These are phyloP conservation scores for Claviceps cyperi DNA, from an alignment of 2,329 filamentous ascomycete species.

Conservation along the genomic window DNA sequence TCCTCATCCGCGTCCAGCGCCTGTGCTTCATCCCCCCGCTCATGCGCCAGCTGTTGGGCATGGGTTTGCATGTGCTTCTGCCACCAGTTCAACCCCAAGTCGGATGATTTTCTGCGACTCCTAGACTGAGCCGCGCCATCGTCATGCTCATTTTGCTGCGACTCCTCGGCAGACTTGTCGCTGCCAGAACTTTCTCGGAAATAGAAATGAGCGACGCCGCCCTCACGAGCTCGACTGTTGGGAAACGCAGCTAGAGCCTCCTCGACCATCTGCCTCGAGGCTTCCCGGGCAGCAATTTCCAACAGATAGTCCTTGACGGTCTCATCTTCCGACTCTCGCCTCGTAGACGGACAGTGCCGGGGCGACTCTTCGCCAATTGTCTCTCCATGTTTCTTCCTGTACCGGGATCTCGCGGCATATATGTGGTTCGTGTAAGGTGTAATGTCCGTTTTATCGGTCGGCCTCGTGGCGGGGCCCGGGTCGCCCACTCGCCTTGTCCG, in stretches of 20 bases:
- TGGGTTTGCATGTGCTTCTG: constrained; percentile 70
- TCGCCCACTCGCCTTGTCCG: constrained; percentile 56
- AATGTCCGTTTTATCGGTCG: constrained; percentile 58
- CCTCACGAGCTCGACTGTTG: constrained; percentile 53
- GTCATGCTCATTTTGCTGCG: constrained; percentile 16
- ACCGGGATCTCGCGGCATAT: constrained; percentile 30
- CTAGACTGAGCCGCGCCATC: constrained; percentile 14
- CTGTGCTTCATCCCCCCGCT: constrained; percentile 19
- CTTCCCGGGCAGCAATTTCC: constrained; percentile 64
- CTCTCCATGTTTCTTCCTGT: constrained; percentile 19
- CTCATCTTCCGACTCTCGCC: constrained; percentile 61
- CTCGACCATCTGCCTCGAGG: constrained; percentile 67
- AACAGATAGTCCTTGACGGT: constrained; percentile 64
- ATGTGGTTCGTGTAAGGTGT: constrained; percentile 49
- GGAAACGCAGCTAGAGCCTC: constrained; percentile 63
- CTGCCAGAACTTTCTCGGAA: constrained; percentile 50
- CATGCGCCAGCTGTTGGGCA: constrained; percentile 47
- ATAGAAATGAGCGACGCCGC: constrained; percentile 57
- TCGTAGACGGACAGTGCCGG: constrained; percentile 24
- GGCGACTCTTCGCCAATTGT: constrained; percentile 15
- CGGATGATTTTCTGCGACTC: constrained; percentile 43
- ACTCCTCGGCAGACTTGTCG: constrained; percentile 29
- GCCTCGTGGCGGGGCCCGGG: constrained; percentile 43
- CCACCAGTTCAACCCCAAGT: constrained; percentile 55
- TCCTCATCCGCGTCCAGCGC: constrained; percentile 13